Conservation (phyloP, 805 yeast genomes). For the Grigorovia humatica region DNA sequence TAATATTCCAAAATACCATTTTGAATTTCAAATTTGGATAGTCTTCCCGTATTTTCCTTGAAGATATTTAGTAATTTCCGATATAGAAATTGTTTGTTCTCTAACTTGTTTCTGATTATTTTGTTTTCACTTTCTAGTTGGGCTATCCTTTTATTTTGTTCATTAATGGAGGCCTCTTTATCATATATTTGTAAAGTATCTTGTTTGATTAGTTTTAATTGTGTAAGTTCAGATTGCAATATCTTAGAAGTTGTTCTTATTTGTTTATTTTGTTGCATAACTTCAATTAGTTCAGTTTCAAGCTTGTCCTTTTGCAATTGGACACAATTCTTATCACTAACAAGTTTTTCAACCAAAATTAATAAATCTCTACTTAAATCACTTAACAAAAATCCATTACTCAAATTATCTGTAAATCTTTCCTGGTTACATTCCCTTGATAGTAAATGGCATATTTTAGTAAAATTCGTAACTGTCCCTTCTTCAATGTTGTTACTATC, state of each 20-base stretch:
- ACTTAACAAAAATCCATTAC: neutral
- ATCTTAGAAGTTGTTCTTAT: neutral
- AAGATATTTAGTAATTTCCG: neutral
- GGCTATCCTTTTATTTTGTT: neutral
- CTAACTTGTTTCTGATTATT: neutral
- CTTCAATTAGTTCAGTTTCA: neutral
- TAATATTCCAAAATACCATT: conserved; percentile 1
- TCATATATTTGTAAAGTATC: neutral
- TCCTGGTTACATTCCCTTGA: neutral
- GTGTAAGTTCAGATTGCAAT: neutral
- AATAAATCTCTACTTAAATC: neutral
- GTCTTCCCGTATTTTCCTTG: neutral
- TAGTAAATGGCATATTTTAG: conserved; percentile 1
- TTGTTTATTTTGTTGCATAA: neutral
- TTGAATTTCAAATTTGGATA: neutral
- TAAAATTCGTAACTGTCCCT: conserved; percentile 3
- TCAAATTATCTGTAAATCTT: neutral
- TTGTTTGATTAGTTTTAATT: neutral
- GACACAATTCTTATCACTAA: neutral
- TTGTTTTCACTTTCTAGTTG: neutral
- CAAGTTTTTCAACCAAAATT: neutral
- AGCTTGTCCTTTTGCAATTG: neutral
- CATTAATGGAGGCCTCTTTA: neutral
- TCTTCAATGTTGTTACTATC: conserved; percentile 4
- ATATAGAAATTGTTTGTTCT: neutral